phyloP scores from a whole-genome alignment of 352 stramenopile species.

The Phytophthora fragariae region DNA sequence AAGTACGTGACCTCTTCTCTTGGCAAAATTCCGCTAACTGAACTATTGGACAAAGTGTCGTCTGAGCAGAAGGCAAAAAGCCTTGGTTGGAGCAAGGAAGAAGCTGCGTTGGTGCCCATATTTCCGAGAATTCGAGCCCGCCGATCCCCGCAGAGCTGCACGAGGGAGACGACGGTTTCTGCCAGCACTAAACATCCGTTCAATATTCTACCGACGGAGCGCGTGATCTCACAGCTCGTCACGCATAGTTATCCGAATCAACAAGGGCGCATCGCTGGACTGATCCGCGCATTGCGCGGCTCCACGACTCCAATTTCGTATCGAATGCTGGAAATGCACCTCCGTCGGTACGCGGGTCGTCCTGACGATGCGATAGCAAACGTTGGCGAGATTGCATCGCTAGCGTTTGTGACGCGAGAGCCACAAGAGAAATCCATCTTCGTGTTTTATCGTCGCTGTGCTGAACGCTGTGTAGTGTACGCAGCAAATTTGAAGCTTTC shows the following conservation, averaged over 20 bases:
- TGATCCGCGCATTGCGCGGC: slow-evolving; percentile 57
- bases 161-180: slow-evolving; percentile 32
- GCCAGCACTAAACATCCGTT: slow-evolving; percentile 61
- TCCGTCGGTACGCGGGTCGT: slow-evolving; percentile 71
- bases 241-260: slow-evolving; percentile 76
- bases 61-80: slow-evolving; percentile 50
- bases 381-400: slow-evolving; percentile 66
- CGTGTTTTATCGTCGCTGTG: slow-evolving; percentile 43
- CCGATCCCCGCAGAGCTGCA: slow-evolving; percentile 49
- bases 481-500: slow-evolving; percentile 63
- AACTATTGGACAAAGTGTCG: slow-evolving; percentile 41
- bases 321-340: slow-evolving; percentile 78
- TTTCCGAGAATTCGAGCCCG: slow-evolving; percentile 32
- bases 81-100: slow-evolving; percentile 69
- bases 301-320: slow-evolving; percentile 74
- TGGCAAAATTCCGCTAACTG: slow-evolving; percentile 37
- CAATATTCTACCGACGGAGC: slow-evolving; percentile 65
- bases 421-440: slow-evolving; percentile 60
- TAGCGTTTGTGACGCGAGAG: slow-evolving; percentile 50
- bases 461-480: slow-evolving; percentile 69
- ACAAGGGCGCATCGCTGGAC: slow-evolving; percentile 60
- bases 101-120: slow-evolving; percentile 46
- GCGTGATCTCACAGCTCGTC: slow-evolving; percentile 58
- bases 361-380: slow-evolving; percentile 72
- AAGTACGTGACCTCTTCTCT: slow-evolving; percentile 54